Evolutionary conservation across 1,139 yeast species (phyloP).

Genomic region (Scheffersomyces titani): DNA sequence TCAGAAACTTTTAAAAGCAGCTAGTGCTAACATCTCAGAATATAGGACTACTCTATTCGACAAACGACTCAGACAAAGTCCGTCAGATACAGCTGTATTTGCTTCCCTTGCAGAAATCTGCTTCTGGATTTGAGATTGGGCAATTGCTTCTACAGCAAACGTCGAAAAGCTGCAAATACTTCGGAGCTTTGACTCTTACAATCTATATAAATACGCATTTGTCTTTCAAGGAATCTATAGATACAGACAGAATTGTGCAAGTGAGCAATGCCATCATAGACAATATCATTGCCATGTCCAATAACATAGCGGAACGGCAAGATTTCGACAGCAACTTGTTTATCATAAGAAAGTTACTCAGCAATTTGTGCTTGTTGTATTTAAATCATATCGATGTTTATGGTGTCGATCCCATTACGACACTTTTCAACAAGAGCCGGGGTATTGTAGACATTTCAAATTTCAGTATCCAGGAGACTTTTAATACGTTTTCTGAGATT

Average conservation of each 20-base stretch:
- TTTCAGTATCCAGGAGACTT: background rate
- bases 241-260: slow-evolving; percentile 2
- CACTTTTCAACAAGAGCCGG: slow-evolving; percentile 1
- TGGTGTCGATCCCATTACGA: slow-evolving; percentile 6
- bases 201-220: slow-evolving; percentile 49
- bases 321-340: slow-evolving; percentile 17
- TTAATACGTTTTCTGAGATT: slow-evolving; percentile 5
- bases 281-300: slow-evolving; percentile 7
- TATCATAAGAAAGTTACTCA: slow-evolving; percentile 38
- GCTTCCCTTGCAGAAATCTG: slow-evolving; percentile 56
- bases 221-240: slow-evolving; percentile 1
- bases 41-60: slow-evolving; percentile 43
- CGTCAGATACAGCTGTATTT: slow-evolving; percentile 49
- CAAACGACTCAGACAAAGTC: slow-evolving; percentile 45
- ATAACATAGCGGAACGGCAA: background rate
- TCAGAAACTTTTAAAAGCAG: background rate
- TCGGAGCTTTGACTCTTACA: slow-evolving; percentile 73
- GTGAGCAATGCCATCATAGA: slow-evolving; percentile 9
- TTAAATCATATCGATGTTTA: slow-evolving; percentile 17
- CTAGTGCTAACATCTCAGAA: slow-evolving; percentile 18
- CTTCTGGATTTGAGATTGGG: slow-evolving; percentile 53
- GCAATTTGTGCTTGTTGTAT: slow-evolving; percentile 57
- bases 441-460: background rate
- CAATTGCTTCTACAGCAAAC: slow-evolving; percentile 41
- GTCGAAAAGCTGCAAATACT: slow-evolving; percentile 58